Percentiles rank a stretch among this genome's conserved stretches.
Evolutionary conservation across 805 yeast genomes (phyloP).

Genomic region (Saccharomycopsis javanensis): DNA sequence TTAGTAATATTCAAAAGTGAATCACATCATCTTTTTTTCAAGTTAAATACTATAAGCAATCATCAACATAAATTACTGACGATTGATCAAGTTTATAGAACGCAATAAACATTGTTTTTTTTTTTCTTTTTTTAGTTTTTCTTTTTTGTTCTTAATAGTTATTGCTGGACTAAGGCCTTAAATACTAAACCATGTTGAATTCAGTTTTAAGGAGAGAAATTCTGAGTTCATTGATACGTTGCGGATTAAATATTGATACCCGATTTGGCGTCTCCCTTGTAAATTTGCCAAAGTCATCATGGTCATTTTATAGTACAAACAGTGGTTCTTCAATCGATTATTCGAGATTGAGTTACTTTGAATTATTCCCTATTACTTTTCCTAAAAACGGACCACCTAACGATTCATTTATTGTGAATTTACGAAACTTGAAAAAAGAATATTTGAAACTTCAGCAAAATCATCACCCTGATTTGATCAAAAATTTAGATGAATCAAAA

Average conservation of each 20-base stretch:
- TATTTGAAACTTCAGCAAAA: slow-evolving; percentile 62
- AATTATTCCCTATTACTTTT: slow-evolving; percentile 67
- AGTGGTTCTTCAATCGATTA: not conserved
- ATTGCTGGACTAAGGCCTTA: not conserved
- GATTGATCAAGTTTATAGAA: too few species aligned
- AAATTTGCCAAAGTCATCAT: not conserved
- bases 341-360: slow-evolving; percentile 34
- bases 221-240: not conserved
- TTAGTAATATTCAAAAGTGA: too few species aligned
- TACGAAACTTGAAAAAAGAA: slow-evolving; percentile 54
- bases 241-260: not conserved
- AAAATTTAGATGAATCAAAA: slow-evolving; percentile 14
- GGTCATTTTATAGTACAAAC: not conserved
- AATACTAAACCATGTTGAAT: not conserved
- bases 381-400: slow-evolving; percentile 54
- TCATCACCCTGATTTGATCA: slow-evolving; percentile 69
- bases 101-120: too few species aligned
- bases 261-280: not conserved
- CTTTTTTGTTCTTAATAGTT: not conserved
- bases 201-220: not conserved
- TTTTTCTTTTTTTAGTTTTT: slow-evolving; percentile 20
- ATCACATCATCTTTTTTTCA: too few species aligned
- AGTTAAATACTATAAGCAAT: too few species aligned
- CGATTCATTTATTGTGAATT: slow-evolving; percentile 50
- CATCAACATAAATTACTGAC: too few species aligned